phyloP scores from a whole-genome alignment of 192 early-diverging fungal species.

The Cetraspora pellucida region DNA sequence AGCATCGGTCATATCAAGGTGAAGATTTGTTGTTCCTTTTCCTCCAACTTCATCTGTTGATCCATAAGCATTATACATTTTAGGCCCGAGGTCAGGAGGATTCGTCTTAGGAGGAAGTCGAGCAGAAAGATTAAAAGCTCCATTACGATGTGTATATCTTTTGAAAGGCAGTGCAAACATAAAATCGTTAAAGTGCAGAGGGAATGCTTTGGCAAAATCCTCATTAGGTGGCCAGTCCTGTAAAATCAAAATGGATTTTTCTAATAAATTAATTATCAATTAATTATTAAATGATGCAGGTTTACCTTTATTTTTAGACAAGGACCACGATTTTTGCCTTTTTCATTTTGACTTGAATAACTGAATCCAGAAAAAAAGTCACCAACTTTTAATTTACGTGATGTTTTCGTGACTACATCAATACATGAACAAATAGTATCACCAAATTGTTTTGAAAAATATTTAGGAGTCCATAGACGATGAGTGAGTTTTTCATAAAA shows the following conservation, averaged over 20 bases:
- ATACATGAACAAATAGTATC: background rate
- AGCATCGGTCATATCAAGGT: slow-evolving; percentile 80
- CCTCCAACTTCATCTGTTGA: slow-evolving; percentile 54
- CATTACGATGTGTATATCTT: slow-evolving; percentile 1
- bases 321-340: background rate
- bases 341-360: background rate
- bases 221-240: slow-evolving; percentile 16
- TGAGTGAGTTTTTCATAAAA: background rate
- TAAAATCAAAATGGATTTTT: background rate
- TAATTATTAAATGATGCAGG: background rate
- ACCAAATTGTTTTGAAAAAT: background rate
- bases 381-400: background rate
- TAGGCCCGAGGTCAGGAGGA: slow-evolving; percentile 10
- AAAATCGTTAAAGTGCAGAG: slow-evolving; percentile 10
- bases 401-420: background rate
- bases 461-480: background rate
- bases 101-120: slow-evolving; percentile 4
- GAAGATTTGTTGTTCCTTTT: slow-evolving; percentile 71
- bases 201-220: slow-evolving; percentile 9
- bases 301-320: background rate
- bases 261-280: background rate
- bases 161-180: background rate
- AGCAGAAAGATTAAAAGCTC: background rate
- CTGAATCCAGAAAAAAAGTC: background rate
- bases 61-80: slow-evolving; percentile 27